phyloP scores from a whole-genome alignment of 2,329 filamentous ascomycete species.

The Aspergillus sp. region DNA sequence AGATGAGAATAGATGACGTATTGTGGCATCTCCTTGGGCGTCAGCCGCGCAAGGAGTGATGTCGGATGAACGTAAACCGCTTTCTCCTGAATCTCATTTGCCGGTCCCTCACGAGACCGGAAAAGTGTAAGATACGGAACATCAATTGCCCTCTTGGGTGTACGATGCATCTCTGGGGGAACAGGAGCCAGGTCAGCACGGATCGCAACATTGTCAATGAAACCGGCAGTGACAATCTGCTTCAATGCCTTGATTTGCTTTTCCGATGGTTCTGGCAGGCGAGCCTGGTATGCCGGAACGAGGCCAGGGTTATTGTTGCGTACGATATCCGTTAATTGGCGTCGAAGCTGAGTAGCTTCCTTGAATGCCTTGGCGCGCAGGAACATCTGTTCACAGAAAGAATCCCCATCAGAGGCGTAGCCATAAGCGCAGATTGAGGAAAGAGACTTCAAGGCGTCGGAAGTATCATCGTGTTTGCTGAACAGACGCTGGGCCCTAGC shows the following conservation, averaged over 20 bases:
- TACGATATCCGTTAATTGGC: conserved; percentile 77
- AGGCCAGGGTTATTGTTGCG: conserved; percentile 62
- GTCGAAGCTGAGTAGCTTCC: conserved; percentile 77
- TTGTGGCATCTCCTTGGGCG: conserved; percentile 69
- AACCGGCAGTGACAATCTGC: conserved; percentile 86
- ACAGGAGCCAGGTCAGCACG: conserved; percentile 78
- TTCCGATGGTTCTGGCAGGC: conserved; percentile 57
- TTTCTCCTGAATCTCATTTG: conserved; percentile 49
- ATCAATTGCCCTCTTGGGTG: conserved; percentile 81
- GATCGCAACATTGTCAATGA: conserved; percentile 91
- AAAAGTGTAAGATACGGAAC: conserved; percentile 86
- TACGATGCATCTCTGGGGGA: conserved; percentile 62
- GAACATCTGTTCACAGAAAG: conserved; percentile 79
- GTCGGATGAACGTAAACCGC: conserved; percentile 85
- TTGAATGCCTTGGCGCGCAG: conserved; percentile 81
- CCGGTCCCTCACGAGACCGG: conserved; percentile 51
- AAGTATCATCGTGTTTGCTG: conserved; percentile 72
- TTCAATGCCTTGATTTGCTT: conserved; percentile 76
- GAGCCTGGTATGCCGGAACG: conserved; percentile 34
- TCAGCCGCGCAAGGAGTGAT: conserved; percentile 69
- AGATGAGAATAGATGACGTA: conserved; percentile 87
- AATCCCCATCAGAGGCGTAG: conserved; percentile 60
- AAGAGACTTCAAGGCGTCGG: conserved; percentile 85
- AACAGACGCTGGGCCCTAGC: conserved; percentile 74
- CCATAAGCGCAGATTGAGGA: conserved; percentile 85